Base-by-base conservation (phyloP, 257 asterid species). In the Nyctanthes arbortristis region DNA sequence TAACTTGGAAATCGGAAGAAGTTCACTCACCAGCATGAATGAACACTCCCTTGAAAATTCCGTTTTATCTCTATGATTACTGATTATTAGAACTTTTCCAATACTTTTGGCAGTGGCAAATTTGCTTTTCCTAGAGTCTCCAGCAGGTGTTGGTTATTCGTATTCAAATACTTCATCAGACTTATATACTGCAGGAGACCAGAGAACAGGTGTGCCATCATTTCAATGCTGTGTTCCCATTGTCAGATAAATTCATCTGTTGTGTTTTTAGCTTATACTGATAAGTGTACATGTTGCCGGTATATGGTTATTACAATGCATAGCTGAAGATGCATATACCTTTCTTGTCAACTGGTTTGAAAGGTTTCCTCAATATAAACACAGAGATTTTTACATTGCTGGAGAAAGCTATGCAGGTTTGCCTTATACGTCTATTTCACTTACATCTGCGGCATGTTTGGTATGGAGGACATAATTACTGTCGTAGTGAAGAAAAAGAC, bases 321-420 rank as follows among this genome's bases (percentile, higher is more conserved):
- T 73, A 90, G 97, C 98, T 22, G 94, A 90, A 80, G 99, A 94
- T 80, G 77, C 97, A 0, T 91, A 94, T 29, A 63, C 65, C 22
- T 94, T 94, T 80, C 86, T 94, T 70, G 67, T 86, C 63, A 82
- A 79, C 79, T 94, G 99, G 99, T 86, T 91, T 36, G 97, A 91
- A 79, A 89, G 97, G 87, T 94, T 94, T 79, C 97, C 97, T 52
- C 93, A 91, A 72, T 94, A 94, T 88, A 91, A 91, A 78, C 81
- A 87, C 65, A 82, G 97, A 74, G 95, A 88, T 1, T 91, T 94
- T 65, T 94, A 94, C 85, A 85, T 94, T 71, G 87, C 95, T 1
- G 99, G 99, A 67, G 99, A 94, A 84, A 94, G 99, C 73, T 94
- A 94, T 72, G 99, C 99, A 79, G 96, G 96, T 93, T 2, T 24